A percentile compares a stretch with the other conserved stretches of the same genome.
phyloP scores from a whole-genome alignment of 495 filamentous ascomycete species.

The Penicillium coprophilum region DNA sequence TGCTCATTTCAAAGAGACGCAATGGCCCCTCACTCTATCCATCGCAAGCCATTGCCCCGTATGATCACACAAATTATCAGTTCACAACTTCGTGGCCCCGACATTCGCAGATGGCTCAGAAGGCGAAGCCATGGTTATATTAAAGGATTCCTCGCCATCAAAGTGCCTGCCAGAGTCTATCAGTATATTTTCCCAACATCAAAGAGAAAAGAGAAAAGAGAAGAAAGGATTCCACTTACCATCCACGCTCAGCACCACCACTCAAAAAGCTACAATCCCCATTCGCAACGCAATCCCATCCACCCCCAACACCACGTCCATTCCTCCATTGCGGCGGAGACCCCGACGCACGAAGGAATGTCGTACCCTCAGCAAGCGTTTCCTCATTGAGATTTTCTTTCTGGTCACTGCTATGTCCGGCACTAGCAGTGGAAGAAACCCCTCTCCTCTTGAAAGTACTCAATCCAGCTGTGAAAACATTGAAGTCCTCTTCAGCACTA shows the following conservation, averaged over 20 bases:
- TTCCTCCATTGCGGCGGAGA: conserved; percentile 56
- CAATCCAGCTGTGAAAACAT: conserved; percentile 80
- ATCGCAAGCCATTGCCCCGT: background rate
- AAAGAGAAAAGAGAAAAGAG: conserved; percentile 3
- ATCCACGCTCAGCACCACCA: conserved; percentile 82
- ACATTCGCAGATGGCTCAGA: conserved; percentile 14
- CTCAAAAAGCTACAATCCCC: conserved; percentile 79
- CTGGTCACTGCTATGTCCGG: conserved; percentile 23
- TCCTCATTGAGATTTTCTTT: conserved; percentile 20
- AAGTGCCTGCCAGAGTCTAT: conserved; percentile 58
- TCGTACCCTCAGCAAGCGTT: conserved; percentile 34
- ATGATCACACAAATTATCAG: background rate
- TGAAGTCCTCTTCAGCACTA: conserved; percentile 71
- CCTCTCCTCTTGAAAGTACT: conserved; percentile 55
- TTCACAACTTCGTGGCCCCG: conserved; percentile 15
- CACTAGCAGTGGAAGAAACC: background rate
- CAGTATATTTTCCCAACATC: conserved; percentile 7
- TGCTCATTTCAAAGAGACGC: background rate
- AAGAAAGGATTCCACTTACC: conserved; percentile 56
- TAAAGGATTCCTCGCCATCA: conserved; percentile 71
- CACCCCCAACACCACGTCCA: conserved; percentile 70
- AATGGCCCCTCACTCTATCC: background rate
- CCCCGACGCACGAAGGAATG: conserved; percentile 17
- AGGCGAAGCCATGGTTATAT: conserved; percentile 41
- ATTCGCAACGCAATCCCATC: conserved; percentile 77